Conservation (phyloP, 495 filamentous ascomycete genomes). For the Umbilicaria muhlenbergii region DNA sequence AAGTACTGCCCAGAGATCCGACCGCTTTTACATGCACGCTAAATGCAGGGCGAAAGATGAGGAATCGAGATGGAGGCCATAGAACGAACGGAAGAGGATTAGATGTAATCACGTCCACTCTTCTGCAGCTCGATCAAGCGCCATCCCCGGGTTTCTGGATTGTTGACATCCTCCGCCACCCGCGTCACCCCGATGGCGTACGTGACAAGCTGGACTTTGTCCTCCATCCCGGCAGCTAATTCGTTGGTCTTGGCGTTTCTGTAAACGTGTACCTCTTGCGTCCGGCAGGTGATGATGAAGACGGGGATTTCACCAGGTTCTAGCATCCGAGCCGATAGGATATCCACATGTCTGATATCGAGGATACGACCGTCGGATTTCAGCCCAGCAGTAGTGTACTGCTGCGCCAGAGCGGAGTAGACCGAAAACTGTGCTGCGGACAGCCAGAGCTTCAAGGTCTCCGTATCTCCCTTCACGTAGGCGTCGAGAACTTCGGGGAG, state of each 20-base stretch:
- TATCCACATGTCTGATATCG: constrained; percentile 87
- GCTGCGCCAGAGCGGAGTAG: constrained; percentile 83
- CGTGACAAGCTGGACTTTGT: constrained; percentile 93
- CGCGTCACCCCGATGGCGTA: constrained; percentile 94
- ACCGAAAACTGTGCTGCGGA: constrained; percentile 89
- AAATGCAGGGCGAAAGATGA: constrained; percentile 12
- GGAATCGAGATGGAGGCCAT: not conserved
- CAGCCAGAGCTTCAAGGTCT: constrained; percentile 85
- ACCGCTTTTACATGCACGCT: constrained; percentile 7
- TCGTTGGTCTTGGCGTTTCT: constrained; percentile 75
- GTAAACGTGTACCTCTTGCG: constrained; percentile 98
- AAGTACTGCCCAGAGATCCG: no score
- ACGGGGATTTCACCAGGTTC: constrained; percentile 97
- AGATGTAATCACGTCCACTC: constrained; percentile 89
- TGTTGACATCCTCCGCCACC: constrained; percentile 86
- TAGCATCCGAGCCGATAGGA: constrained; percentile 72
- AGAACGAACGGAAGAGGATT: constrained; percentile 17
- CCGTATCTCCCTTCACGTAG: constrained; percentile 89
- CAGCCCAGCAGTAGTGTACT: constrained; percentile 83
- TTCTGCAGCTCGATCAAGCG: constrained; percentile 96
- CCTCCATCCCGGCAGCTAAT: constrained; percentile 95
- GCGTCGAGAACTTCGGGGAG: constrained; percentile 94
- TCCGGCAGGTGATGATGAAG: constrained; percentile 88
- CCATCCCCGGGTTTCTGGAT: constrained; percentile 93
- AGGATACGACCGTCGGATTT: constrained; percentile 89